A percentile compares a stretch with the other conserved stretches of the same genome.
phyloP scores from a whole-genome alignment of 352 stramenopile genomes.

The Phytopythium oedochilum region DNA sequence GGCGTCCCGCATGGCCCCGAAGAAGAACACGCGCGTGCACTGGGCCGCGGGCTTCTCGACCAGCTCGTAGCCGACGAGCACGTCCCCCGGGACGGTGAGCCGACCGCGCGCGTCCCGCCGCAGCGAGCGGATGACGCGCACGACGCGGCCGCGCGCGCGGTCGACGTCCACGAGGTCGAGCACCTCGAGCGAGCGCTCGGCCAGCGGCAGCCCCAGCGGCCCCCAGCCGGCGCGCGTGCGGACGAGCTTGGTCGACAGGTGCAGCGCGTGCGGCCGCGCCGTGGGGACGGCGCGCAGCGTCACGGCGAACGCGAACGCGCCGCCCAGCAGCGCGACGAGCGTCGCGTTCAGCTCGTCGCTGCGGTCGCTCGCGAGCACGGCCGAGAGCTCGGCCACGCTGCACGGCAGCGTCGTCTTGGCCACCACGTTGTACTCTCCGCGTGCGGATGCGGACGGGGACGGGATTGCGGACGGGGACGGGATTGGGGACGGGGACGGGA shows the following conservation, averaged over 20 bases:
- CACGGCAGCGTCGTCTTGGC: constrained; percentile 19
- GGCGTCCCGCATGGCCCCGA: constrained; percentile 10
- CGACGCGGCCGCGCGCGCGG: constrained; percentile 14
- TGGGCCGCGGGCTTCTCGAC: constrained; percentile 14
- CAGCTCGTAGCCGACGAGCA: constrained; percentile 23
- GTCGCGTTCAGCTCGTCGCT: constrained; percentile 36
- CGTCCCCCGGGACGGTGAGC: constrained; percentile 19
- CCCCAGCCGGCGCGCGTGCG: constrained; percentile 12
- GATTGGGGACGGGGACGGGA: too few relatives aligned
- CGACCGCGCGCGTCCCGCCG: constrained; percentile 12
- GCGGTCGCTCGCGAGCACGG: constrained; percentile 23
- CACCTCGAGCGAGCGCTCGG: constrained; percentile 25
- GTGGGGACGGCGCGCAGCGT: constrained; percentile 23
- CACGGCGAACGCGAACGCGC: constrained; percentile 28
- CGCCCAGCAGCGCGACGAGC: constrained; percentile 26
- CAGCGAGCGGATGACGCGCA: constrained; percentile 22
- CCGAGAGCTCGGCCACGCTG: constrained; percentile 22
- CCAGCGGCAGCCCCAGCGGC: constrained; percentile 14
- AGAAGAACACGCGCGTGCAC: constrained; percentile 31
- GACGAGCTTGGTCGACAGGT: constrained; percentile 27
- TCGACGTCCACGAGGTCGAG: constrained; percentile 25
- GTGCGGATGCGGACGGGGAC: constrained; percentile 4
- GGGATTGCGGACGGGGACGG: not conserved
- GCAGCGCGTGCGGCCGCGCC: constrained; percentile 2
- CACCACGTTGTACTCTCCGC: constrained; percentile 14